Evolutionary conservation across 1,284 basidiomycete species (phyloP).

Genomic region (Ceratobasidium papillatum): DNA sequence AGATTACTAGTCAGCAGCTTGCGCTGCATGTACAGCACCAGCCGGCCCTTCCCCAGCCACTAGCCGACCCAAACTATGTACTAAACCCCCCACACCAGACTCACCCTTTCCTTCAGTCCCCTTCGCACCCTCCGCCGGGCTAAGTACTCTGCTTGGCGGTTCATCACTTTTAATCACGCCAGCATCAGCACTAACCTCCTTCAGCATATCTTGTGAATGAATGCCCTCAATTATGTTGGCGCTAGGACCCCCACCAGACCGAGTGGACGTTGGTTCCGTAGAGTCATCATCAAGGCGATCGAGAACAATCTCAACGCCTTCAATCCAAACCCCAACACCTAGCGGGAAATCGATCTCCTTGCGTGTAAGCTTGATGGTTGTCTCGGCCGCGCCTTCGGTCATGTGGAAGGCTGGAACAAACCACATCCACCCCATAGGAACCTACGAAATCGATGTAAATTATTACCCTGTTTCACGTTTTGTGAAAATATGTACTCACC

Average conservation of each 20-base stretch:
- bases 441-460: slow-evolving; percentile 52
- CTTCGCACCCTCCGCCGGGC: not conserved
- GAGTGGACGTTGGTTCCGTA: slow-evolving; percentile 33
- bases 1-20: slow-evolving; percentile 12
- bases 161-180: not conserved
- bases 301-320: slow-evolving; percentile 65
- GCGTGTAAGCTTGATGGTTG: slow-evolving; percentile 56
- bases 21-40: slow-evolving; percentile 8
- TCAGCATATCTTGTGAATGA: not conserved
- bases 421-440: slow-evolving; percentile 85
- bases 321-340: slow-evolving; percentile 70
- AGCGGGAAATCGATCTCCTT: slow-evolving; percentile 80
- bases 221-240: not conserved
- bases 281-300: slow-evolving; percentile 19
- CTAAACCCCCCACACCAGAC: slow-evolving; percentile 9
- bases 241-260: not conserved
- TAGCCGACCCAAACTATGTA: slow-evolving; percentile 16
- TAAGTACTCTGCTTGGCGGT: slow-evolving; percentile 27
- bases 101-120: slow-evolving; percentile 15
- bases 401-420: slow-evolving; percentile 84
- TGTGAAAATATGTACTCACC: slow-evolving; percentile 56
- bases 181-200: not conserved
- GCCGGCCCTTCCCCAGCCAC: slow-evolving; percentile 20
- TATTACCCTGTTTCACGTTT: not conserved
- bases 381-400: slow-evolving; percentile 51